Base-by-base conservation (phyloP, 768 basidiomycete species). In the Hydnomerulius pinastri region DNA sequence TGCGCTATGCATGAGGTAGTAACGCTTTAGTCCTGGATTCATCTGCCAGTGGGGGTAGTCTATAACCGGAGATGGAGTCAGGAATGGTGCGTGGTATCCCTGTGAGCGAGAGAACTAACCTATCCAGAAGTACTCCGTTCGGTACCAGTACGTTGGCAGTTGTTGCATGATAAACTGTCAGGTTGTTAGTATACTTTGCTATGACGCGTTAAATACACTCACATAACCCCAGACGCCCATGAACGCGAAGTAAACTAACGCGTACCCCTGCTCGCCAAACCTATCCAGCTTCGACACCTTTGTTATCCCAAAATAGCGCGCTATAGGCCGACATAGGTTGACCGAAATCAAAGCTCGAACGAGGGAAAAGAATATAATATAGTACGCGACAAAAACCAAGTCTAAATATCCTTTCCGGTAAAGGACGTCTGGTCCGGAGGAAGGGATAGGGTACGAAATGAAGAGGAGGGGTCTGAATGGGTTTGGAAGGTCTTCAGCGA, bases 241-340 rank as follows among this genome's bases (percentile, higher is more conserved):
- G 54, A 82, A 48, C 1, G 73, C 58, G 58, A 92, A 95, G 68
- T 98, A 99, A 12, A 90, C 55, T 38, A 90, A 43, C 0, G 93
- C 90, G 67, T 99, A 97, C 0, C 82, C 84, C 64, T 96, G 96
- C 71, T 99, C 96, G 17, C 85, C 90, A 61, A 98, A 98, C 29
- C 96, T 76, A 47, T 85, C 82, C 12, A 93, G 67, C 67, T 95
- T 97, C 20, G 64, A 64, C 50, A 71, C 67, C 54, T 77, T 82
- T 61, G 73, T 79, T 42, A 99, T 79, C 2, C 93, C 88, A 48
- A 87, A 83, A 51, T 77, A 75, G 28, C 73, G 77, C 0, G 87
- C 94, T 30, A 93, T 56, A 2, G 88, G 90, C 20, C 74, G 72
- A 37, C 84, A 82, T 10, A 92, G 29, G 48, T 79, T 80, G 61